Evolutionary conservation across 208 protist species (phyloP).

Genomic region (Crithidia expoeki): DNA sequence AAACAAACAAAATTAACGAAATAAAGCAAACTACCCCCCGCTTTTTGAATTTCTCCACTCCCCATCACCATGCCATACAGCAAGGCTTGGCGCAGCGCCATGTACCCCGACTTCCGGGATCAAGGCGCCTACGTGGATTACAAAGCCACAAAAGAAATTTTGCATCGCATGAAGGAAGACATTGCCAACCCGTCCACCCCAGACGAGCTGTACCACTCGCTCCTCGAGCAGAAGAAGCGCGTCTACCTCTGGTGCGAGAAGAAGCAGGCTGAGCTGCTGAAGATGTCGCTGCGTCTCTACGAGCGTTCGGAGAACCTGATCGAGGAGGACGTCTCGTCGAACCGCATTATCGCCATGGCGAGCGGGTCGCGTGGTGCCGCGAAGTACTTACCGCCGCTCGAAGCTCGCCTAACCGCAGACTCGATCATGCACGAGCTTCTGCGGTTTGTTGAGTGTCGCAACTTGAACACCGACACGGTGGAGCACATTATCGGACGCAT

Average conservation of each 20-base stretch:
- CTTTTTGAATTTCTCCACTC: too few relatives aligned
- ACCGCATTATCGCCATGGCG: constrained; percentile 42
- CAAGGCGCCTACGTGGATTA: constrained; percentile 86
- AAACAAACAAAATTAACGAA: too few relatives aligned
- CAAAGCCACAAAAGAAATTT: constrained; percentile 87
- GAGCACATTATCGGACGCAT: constrained; percentile 87
- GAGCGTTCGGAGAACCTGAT: constrained; percentile 55
- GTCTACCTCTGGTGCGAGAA: constrained; percentile 77
- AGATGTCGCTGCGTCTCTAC: constrained; percentile 65
- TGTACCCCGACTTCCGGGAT: constrained; percentile 86
- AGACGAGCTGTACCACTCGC: constrained; percentile 75
- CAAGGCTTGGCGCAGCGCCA: constrained; percentile 83
- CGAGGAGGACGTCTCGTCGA: constrained; percentile 53
- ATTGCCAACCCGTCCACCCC: constrained; percentile 82
- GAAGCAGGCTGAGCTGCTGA: constrained; percentile 69
- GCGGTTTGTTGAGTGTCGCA: constrained; percentile 83
- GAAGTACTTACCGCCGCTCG: constrained; percentile 46
- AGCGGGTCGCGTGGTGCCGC: constrained; percentile 1
- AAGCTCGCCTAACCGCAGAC: constrained; percentile 75
- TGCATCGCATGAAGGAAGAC: constrained; percentile 88
- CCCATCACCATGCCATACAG: constrained; percentile 82
- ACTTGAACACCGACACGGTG: constrained; percentile 88
- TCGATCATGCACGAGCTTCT: constrained; percentile 80
- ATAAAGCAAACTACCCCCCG: too few relatives aligned
- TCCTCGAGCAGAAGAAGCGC: constrained; percentile 68